A percentile compares a stretch with the other conserved stretches of the same genome.
Evolutionary conservation across 176 grass and related monocot genomes (phyloP).

Genomic region (Panicum miliaceum): DNA sequence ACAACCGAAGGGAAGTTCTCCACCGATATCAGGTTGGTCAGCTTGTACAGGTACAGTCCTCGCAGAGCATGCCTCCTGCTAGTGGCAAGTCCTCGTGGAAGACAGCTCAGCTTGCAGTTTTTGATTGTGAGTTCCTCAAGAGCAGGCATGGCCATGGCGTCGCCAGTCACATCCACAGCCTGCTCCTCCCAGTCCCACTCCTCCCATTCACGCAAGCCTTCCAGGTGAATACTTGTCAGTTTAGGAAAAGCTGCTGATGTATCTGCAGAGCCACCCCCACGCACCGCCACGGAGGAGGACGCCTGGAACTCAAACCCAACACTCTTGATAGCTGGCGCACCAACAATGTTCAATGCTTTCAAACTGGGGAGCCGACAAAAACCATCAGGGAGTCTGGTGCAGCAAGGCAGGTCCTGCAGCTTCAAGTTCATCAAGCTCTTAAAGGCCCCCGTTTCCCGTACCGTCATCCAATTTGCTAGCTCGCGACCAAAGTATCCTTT

Average conservation of each 20-base stretch:
- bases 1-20: constrained; percentile 15
- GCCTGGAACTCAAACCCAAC: not conserved
- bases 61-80: not conserved
- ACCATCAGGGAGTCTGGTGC: not conserved
- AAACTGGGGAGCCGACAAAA: not conserved
- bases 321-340: not conserved
- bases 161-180: not conserved
- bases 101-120: not conserved
- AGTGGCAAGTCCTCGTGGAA: not conserved
- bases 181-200: constrained; percentile 30
- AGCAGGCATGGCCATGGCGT: not conserved
- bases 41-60: not conserved
- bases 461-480: not conserved
- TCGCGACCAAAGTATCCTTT: not conserved
- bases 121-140: accelerated
- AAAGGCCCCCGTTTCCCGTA: not conserved
- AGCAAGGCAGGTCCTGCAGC: not conserved
- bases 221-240: accelerated
- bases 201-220: not conserved
- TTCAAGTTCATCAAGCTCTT: not conserved
- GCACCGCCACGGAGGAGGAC: not conserved
- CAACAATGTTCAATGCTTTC: accelerated
- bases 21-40: not conserved
- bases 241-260: not conserved
- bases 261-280: no score